phyloP scores from a whole-genome alignment of 768 basidiomycete genomes.

The Pulveroboletus sp. region DNA sequence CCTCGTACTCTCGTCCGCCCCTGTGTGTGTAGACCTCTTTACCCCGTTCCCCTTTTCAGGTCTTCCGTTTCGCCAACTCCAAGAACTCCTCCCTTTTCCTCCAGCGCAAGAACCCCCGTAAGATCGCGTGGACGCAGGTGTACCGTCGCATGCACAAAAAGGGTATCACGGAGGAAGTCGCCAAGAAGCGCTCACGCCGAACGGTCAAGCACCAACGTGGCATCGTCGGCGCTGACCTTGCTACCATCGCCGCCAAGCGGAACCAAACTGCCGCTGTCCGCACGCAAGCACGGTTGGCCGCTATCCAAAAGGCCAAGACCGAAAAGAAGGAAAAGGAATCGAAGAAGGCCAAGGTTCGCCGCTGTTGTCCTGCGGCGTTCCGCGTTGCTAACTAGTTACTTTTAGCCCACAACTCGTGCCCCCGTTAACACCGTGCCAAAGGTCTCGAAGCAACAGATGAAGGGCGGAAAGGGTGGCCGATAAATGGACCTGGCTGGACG shows the following conservation, averaged over 20 bases:
- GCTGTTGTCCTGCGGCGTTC: background rate
- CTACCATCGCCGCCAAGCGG: constrained; percentile 84
- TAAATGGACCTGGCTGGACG: constrained; percentile 31
- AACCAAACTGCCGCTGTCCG: constrained; percentile 88
- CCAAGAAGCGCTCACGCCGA: constrained; percentile 96
- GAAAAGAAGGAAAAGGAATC: constrained; percentile 96
- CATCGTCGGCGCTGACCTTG: constrained; percentile 94
- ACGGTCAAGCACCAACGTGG: constrained; percentile 98
- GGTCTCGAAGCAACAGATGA: constrained; percentile 95
- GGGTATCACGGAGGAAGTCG: constrained; percentile 98
- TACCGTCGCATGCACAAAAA: constrained; percentile 99
- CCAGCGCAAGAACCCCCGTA: constrained; percentile 99
- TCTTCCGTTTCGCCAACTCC: constrained; percentile 91
- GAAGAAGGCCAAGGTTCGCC: constrained; percentile 75
- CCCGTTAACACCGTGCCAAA: constrained; percentile 62
- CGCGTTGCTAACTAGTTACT: constrained; percentile 3
- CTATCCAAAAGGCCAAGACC: constrained; percentile 90
- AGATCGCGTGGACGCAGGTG: constrained; percentile 95
- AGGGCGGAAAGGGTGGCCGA: constrained; percentile 80
- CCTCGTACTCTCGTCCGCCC: background rate
- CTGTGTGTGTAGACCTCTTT: background rate
- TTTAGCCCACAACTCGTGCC: constrained; percentile 50
- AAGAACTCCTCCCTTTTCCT: constrained; percentile 97
- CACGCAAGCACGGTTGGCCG: constrained; percentile 71
- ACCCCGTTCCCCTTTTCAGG: constrained; percentile 39